phyloP scores from a whole-genome alignment of 352 stramenopile genomes.

The Sclerospora graminicola region DNA sequence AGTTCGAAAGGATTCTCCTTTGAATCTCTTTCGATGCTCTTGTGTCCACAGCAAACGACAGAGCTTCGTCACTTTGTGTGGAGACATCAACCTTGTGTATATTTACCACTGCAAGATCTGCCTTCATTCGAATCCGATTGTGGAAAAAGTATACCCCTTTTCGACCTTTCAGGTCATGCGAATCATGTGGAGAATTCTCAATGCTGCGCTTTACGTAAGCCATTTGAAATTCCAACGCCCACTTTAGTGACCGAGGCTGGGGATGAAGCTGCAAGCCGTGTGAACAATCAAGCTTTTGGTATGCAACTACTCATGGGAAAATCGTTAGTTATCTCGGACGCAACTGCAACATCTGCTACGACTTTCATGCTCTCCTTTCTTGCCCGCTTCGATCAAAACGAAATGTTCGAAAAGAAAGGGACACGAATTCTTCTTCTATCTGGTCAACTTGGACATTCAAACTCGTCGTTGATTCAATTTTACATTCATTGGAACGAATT shows the following conservation, averaged over 20 bases:
- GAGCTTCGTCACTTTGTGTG: slow-evolving; percentile 39
- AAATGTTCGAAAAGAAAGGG: neutral
- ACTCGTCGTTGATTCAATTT: slow-evolving; percentile 8
- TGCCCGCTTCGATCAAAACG: slow-evolving; percentile 23
- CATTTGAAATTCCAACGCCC: slow-evolving; percentile 34
- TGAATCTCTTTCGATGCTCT: slow-evolving; percentile 26
- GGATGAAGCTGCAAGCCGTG: neutral
- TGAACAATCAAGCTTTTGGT: slow-evolving; percentile 13
- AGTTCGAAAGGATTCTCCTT: slow-evolving; percentile 24
- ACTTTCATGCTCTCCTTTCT: slow-evolving; percentile 35
- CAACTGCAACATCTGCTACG: neutral
- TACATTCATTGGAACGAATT: slow-evolving; percentile 12
- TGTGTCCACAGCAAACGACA: slow-evolving; percentile 18
- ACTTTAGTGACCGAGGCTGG: neutral
- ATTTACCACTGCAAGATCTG: slow-evolving; percentile 52
- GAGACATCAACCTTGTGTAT: slow-evolving; percentile 26
- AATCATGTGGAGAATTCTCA: slow-evolving; percentile 25
- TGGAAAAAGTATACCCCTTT: slow-evolving; percentile 8
- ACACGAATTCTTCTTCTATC: slow-evolving; percentile 9
- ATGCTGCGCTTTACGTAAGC: slow-evolving; percentile 36
- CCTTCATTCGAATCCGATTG: neutral
- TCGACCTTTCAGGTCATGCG: slow-evolving; percentile 44
- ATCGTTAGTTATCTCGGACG: slow-evolving; percentile 8
- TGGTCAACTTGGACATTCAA: slow-evolving; percentile 2
- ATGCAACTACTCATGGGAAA: slow-evolving; percentile 32